Percentiles rank a stretch among this genome's conserved stretches.
phyloP scores from a whole-genome alignment of 176 grass and related monocot species.

The Eleusine indica region DNA sequence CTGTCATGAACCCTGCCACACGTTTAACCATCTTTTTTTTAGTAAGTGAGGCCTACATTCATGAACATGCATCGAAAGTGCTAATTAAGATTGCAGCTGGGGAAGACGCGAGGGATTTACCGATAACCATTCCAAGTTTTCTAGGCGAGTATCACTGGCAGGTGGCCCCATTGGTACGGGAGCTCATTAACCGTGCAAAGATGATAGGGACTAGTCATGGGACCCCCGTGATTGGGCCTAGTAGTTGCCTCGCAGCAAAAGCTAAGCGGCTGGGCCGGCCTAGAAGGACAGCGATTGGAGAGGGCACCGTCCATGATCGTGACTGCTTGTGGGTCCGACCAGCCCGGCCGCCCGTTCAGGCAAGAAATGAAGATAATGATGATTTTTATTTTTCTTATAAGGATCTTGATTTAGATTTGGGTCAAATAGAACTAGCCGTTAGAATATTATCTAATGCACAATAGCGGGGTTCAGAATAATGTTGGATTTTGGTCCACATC shows the following conservation, averaged over 20 bases:
- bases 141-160: neutral
- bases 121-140: neutral
- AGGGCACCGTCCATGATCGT: constrained; percentile 19
- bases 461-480: too few species aligned
- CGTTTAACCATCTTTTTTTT: neutral
- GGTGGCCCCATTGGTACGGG: neutral
- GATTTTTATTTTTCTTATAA: neutral
- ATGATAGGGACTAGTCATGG: neutral
- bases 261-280: neutral
- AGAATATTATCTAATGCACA: neutral
- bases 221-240: neutral
- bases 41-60: neutral
- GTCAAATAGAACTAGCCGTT: neutral
- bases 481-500: too few species aligned
- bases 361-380: neutral
- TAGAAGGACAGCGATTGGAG: constrained; percentile 2
- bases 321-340: neutral
- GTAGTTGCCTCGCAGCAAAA: neutral
- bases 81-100: neutral
- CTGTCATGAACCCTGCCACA: neutral
- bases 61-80: neutral
- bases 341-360: neutral
- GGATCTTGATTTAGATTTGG: neutral
- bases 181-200: neutral
- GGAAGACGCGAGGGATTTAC: too few species aligned